phyloP scores from a whole-genome alignment of 2,329 filamentous ascomycete species.

The Drechslera avenae region DNA sequence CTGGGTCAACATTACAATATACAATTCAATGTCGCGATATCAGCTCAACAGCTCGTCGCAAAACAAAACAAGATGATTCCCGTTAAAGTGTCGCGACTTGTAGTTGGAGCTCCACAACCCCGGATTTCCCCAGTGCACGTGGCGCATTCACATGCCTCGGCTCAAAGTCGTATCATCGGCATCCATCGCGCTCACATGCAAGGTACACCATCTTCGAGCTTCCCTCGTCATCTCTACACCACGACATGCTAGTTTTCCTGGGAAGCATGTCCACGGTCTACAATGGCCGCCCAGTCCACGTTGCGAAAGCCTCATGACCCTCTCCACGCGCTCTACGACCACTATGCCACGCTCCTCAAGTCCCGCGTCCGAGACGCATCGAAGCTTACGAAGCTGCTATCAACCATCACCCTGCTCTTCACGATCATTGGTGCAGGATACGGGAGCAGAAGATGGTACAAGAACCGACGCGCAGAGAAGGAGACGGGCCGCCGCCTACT shows the following conservation, averaged over 20 bases:
- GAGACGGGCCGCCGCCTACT: constrained; percentile 83
- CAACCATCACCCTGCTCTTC: constrained; percentile 74
- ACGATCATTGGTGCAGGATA: constrained; percentile 80
- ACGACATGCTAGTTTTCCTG: constrained; percentile 32
- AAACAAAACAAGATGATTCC: too few species aligned
- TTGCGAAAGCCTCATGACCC: constrained; percentile 59
- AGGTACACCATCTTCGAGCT: constrained; percentile 12
- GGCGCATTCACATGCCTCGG: constrained; percentile 35
- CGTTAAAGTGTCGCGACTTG: not conserved
- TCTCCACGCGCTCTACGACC: constrained; percentile 53
- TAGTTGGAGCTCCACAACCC: constrained; percentile 11
- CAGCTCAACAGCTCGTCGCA: too few species aligned
- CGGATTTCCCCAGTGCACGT: constrained; percentile 24
- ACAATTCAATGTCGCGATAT: too few species aligned
- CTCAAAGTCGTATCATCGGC: constrained; percentile 14
- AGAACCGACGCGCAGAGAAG: constrained; percentile 72
- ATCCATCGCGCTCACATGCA: constrained; percentile 25
- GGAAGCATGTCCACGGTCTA: constrained; percentile 36
- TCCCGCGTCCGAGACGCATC: constrained; percentile 66
- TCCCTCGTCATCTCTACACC: constrained; percentile 7
- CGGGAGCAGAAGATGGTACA: constrained; percentile 80
- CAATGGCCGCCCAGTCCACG: constrained; percentile 88
- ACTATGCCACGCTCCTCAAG: constrained; percentile 57
- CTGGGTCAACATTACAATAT: too few species aligned
- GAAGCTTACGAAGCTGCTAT: constrained; percentile 72